Conservation (phyloP, 192 early-diverging fungal species). For the Coemansia sp. region DNA sequence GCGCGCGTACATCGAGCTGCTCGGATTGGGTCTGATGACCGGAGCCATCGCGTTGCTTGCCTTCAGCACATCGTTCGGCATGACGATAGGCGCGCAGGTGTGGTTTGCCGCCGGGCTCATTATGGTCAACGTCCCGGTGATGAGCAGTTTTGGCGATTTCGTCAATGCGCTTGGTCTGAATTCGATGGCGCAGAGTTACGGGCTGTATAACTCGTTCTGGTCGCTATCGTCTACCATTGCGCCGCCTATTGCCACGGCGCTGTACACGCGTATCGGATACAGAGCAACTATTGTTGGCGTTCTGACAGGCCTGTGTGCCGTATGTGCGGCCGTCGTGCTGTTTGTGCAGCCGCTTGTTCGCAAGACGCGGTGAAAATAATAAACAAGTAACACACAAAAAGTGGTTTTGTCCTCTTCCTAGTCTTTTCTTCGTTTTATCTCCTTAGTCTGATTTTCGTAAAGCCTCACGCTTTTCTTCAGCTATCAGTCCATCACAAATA, state of each 20-base stretch:
- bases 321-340: slow-evolving; percentile 22
- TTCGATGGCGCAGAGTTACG: slow-evolving; percentile 50
- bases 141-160: slow-evolving; percentile 56
- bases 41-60: slow-evolving; percentile 30
- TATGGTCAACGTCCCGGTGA: slow-evolving; percentile 44
- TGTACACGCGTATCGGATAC: slow-evolving; percentile 47
- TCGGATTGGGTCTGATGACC: slow-evolving; percentile 23
- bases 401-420: too few relatives aligned
- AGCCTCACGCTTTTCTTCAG: slow-evolving; percentile 13
- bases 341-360: slow-evolving; percentile 7
- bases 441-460: neutral
- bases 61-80: slow-evolving; percentile 34
- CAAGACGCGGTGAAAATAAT: neutral
- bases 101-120: slow-evolving; percentile 22
- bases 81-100: slow-evolving; percentile 19
- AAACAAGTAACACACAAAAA: too few relatives aligned
- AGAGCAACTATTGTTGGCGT: slow-evolving; percentile 24
- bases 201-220: slow-evolving; percentile 48
- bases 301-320: slow-evolving; percentile 21
- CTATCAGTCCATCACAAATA: slow-evolving; percentile 16
- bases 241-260: slow-evolving; percentile 39
- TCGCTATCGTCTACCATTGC: slow-evolving; percentile 36
- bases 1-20: slow-evolving; percentile 30
- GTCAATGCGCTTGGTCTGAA: slow-evolving; percentile 41
- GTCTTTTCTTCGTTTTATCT: neutral